Evolutionary conservation across 345 rosid genomes (phyloP).

Genomic region (Lagerstroemia speciosa): DNA sequence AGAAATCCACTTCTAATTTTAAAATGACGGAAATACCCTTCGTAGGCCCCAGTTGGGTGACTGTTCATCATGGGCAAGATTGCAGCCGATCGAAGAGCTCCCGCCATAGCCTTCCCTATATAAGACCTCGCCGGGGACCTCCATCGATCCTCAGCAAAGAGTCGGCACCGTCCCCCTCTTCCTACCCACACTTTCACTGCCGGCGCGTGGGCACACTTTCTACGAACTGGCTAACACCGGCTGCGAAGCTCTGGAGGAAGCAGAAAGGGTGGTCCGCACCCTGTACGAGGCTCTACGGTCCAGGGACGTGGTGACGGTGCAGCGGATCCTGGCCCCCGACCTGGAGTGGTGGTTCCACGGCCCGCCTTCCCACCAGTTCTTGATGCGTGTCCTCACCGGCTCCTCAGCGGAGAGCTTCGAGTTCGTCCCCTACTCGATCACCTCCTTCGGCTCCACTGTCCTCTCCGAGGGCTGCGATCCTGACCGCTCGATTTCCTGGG

Average conservation of each 20-base stretch:
- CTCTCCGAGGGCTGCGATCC: conserved; percentile 80
- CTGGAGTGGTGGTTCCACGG: conserved; percentile 99
- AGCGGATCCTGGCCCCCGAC: conserved; percentile 66
- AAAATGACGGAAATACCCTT: too few species aligned
- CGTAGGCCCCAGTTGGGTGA: too few species aligned
- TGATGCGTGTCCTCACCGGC: conserved; percentile 96
- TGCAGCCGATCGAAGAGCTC: too few species aligned
- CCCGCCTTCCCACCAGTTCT: conserved; percentile 89
- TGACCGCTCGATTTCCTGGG: conserved; percentile 59
- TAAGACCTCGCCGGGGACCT: too few species aligned
- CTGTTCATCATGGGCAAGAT: too few species aligned
- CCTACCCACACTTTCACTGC: background rate
- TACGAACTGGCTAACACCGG: conserved; percentile 64
- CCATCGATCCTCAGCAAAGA: too few species aligned
- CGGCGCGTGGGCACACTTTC: background rate
- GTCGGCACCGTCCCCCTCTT: too few species aligned
- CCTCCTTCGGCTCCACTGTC: conserved; percentile 58
- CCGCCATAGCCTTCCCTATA: too few species aligned
- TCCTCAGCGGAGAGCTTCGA: conserved; percentile 27
- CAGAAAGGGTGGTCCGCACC: conserved; percentile 71
- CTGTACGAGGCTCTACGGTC: conserved; percentile 74
- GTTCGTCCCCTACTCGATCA: conserved; percentile 37
- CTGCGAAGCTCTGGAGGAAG: conserved; percentile 50
- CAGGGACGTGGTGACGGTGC: conserved; percentile 70
- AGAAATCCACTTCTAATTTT: too few species aligned